Base-by-base conservation (phyloP, 495 filamentous ascomycete genomes). In the Letharia columbiana region DNA sequence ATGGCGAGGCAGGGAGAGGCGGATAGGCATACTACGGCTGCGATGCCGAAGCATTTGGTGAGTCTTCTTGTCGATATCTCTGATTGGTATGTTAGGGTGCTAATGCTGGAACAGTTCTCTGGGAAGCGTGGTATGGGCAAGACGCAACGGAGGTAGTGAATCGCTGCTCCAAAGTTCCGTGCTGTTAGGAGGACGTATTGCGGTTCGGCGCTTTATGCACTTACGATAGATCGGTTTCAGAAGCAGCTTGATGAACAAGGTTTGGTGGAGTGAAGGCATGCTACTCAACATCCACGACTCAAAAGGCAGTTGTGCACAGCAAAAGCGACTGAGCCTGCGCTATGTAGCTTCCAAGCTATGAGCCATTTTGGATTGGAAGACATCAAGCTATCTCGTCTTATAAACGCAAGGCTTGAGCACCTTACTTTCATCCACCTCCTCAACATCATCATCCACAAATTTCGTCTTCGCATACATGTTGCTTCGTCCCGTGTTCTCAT, bases 331-430 rank as follows among this genome's bases (percentile, higher is more conserved):
- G 15, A 61, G 11, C 23, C n/a, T 17, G 33, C 45, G 28, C 35
- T 20, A 20, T 18, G 60, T 31, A 44, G 60, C 41, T 49, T 63
- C 10, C 15, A 63, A 37, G 61, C 49, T 3, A 37, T 39, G 17
- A 8, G 31, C 17, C 13, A 35, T 41, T 28, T 13, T 18, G 0
- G 10, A 8, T 37, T 15, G 39, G 4, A 23, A 50, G 44, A 39
- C 20, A 62, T 20, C 33, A 28, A 50, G 18, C 75, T 81, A 96
- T 70, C 93, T 83, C 63, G 92, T 81, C 81, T 98, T 98, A 73
- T 98, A 98, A 61, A 97, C 89, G 79, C 95, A 98, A 20, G 94
- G 95, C 81, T 98, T 98, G 64, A 98, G 75, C 61, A 96, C 87
- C 68, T 80, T 82, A 45, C 82, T 69, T 64, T 82, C 80, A 60